phyloP scores from a whole-genome alignment of 495 filamentous ascomycete genomes.

The Usnea hakonensis region DNA sequence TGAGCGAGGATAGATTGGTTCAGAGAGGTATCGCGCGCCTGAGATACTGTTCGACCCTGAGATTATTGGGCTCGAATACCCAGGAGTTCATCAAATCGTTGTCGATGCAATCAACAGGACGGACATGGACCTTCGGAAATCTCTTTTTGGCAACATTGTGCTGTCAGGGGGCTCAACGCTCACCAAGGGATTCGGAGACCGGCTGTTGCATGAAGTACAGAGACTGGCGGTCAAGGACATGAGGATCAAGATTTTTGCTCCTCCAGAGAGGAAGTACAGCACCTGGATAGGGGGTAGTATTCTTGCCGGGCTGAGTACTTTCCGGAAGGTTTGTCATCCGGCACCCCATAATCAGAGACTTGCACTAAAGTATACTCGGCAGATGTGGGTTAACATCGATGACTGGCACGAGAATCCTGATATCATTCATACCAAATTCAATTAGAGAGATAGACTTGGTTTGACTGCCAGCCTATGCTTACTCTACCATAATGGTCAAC shows the following conservation, averaged over 20 bases:
- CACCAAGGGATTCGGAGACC: constrained; percentile 89
- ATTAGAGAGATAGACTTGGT: constrained; percentile 35
- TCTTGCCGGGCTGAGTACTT: constrained; percentile 91
- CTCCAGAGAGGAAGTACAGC: constrained; percentile 94
- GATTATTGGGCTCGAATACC: constrained; percentile 93
- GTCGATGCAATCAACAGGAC: constrained; percentile 93
- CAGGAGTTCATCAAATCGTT: constrained; percentile 93
- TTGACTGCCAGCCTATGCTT: background rate
- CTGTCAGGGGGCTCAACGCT: constrained; percentile 91
- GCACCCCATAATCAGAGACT: constrained; percentile 7
- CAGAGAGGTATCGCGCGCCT: constrained; percentile 89
- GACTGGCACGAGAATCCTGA: constrained; percentile 99
- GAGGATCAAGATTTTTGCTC: constrained; percentile 97
- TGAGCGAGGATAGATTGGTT: constrained; percentile 55
- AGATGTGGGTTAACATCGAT: constrained; percentile 99
- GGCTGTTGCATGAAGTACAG: constrained; percentile 86
- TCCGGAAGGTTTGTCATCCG: constrained; percentile 71
- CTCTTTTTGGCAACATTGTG: constrained; percentile 92
- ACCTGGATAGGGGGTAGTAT: constrained; percentile 99
- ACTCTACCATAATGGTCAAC: background rate
- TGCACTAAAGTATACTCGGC: constrained; percentile 17
- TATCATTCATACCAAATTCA: constrained; percentile 95
- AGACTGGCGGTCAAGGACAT: constrained; percentile 93
- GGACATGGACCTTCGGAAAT: constrained; percentile 93
- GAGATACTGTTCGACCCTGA: constrained; percentile 98